phyloP scores from a whole-genome alignment of 805 yeast genomes.

The Wickerhamomyces sydowiorum region DNA sequence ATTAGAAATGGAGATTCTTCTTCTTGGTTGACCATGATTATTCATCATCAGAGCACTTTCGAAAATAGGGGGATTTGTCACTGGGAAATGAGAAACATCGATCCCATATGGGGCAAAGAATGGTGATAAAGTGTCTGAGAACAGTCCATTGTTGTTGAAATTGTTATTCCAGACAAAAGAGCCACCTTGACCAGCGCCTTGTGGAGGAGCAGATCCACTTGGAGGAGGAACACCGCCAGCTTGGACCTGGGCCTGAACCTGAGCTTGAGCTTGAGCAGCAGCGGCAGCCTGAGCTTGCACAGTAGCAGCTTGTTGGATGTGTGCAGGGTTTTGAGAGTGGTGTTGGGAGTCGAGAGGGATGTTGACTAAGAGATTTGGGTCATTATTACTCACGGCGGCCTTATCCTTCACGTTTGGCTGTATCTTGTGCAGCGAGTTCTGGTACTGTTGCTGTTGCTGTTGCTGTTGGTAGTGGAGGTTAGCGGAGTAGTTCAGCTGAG shows the following conservation, averaged over 20 bases:
- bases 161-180: not conserved
- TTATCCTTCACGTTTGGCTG: not conserved
- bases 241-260: not conserved
- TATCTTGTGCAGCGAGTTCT: not conserved
- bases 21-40: constrained; percentile 33
- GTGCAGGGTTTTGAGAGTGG: not conserved
- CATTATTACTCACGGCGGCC: not conserved
- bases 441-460: not conserved
- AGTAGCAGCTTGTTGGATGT: too few species aligned
- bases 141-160: constrained; percentile 1
- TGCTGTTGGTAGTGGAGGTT: not conserved
- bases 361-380: not conserved
- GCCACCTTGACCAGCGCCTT: not conserved
- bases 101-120: constrained; percentile 39
- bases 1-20: constrained; percentile 76
- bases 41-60: constrained; percentile 35
- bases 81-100: constrained; percentile 36
- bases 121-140: constrained; percentile 33
- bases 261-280: not conserved
- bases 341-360: not conserved
- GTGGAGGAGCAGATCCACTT: not conserved
- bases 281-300: not conserved
- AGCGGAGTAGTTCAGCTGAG: not conserved
- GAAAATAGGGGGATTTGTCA: constrained; percentile 40
- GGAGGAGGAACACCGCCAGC: not conserved